These are phyloP conservation scores for Rhododendron griersonianum DNA, from an alignment of 148 eudicot species.

Conservation along the genomic window DNA sequence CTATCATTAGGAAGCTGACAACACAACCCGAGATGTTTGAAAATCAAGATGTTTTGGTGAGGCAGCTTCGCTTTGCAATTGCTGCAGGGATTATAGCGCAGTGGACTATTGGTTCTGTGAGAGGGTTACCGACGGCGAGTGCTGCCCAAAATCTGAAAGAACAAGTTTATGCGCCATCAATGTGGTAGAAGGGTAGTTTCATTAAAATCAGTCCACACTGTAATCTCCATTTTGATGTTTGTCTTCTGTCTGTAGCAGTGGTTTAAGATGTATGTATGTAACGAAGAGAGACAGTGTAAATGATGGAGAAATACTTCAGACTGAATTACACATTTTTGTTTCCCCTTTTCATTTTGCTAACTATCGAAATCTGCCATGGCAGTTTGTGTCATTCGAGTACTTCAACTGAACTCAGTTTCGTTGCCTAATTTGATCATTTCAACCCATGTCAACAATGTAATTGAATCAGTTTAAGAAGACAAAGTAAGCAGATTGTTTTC, in stretches of 20 bases:
- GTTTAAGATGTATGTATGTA: neutral
- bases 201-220: neutral
- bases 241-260: neutral
- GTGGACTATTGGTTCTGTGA: conserved; percentile 82
- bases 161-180: conserved; percentile 70
- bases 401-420: neutral
- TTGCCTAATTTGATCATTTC: neutral
- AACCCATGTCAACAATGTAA: neutral
- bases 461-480: no score
- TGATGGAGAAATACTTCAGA: neutral
- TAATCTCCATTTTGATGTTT: neutral
- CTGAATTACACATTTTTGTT: neutral
- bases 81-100: conserved; percentile 87
- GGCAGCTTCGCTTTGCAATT: conserved; percentile 78
- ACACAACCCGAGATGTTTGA: conserved; percentile 56
- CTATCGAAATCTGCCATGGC: neutral
- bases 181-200: conserved; percentile 49
- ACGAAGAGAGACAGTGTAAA: neutral
- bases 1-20: conserved; percentile 76
- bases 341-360: neutral
- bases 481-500: neutral
- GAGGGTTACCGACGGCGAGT: conserved; percentile 78
- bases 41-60: conserved; percentile 52
- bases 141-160: conserved; percentile 82
- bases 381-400: neutral